Conservation (phyloP, 2,329 filamentous ascomycete genomes). For the Seiridium unicorne region DNA sequence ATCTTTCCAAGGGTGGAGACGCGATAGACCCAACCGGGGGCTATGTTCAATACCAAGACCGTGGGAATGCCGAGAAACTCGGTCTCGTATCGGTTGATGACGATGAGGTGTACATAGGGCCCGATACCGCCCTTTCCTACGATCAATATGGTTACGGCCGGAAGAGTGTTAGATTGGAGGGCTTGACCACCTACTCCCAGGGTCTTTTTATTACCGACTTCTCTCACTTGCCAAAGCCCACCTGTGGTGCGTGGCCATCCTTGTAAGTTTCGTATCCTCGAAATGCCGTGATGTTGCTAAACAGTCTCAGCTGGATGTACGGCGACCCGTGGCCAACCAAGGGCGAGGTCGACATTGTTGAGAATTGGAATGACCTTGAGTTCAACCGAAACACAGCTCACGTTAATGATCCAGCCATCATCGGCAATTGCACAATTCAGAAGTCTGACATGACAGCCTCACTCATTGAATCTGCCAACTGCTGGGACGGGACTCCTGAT, state of each 20-base stretch:
- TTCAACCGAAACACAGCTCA: conserved; percentile 60
- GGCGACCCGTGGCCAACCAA: conserved; percentile 31
- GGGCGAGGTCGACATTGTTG: conserved; percentile 68
- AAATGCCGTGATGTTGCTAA: background rate
- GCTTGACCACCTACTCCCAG: conserved; percentile 59
- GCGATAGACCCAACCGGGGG: conserved; percentile 36
- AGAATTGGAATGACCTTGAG: conserved; percentile 58
- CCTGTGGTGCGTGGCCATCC: conserved; percentile 73
- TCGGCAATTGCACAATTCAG: conserved; percentile 34
- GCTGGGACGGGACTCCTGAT: conserved; percentile 32
- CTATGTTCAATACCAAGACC: conserved; percentile 55
- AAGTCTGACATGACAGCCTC: conserved; percentile 25
- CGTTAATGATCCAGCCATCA: conserved; percentile 33
- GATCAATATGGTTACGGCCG: conserved; percentile 31
- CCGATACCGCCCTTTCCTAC: conserved; percentile 25
- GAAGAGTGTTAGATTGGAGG: conserved; percentile 63
- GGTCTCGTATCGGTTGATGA: conserved; percentile 32
- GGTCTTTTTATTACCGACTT: conserved; percentile 71
- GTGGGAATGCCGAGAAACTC: conserved; percentile 29
- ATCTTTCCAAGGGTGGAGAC: background rate
- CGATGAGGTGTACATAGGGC: conserved; percentile 37
- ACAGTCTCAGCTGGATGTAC: conserved; percentile 39
- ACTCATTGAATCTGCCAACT: conserved; percentile 33
- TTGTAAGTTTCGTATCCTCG: conserved; percentile 41
- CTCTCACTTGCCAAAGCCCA: conserved; percentile 62